Evolutionary conservation across 2,329 filamentous ascomycete species (phyloP), one percentile per base, ranked within the genome.

Genomic region (Colletotrichum costaricense): DNA sequence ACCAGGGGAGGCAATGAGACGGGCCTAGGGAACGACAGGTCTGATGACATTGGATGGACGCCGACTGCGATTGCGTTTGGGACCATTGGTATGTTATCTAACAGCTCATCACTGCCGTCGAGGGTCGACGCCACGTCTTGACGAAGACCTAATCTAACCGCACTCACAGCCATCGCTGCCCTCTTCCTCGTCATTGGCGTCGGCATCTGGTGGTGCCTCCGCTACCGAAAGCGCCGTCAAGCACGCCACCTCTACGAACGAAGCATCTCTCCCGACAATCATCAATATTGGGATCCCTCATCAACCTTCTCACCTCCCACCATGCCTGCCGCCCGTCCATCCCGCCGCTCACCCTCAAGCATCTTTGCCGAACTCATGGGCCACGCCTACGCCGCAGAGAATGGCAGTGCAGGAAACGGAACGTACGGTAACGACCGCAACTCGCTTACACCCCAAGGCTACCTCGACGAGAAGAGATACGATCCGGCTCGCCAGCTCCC

Each of bases 361-460:
- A 52, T 78, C 67, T 73, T 78, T 66, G 74, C 70, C 55, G 76
- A 78, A 19, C 73, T 78, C 12, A 74, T 78, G 65, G 74, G 73
- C 7, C 67, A 73, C 16, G 75, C 76, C 9, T 75, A 77, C 63
- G 76, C 72, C 28, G 73, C 74, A 52, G 75, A 76, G 16, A 77
- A 78, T 38, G 77, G 77, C 19, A 63, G 62, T 2, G 30, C 26
- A n/a, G 52, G 60, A 19, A n/a, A 19, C n/a, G 52, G 52, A 35
- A 56, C 52, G n/a, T n/a, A 42, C 24, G 19, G 24, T 28, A 22
- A 58, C 46, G 55, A 62, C 35, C 56, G 68, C 35, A 60, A 72
- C 54, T 54, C 67, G 26, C 62, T 70, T n/a, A 63, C 67, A 5
- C 67, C 72, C 8, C 55, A 74, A 26, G 75, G 68, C 16, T 74